Evolutionary conservation across 192 early-diverging fungal genomes (phyloP), one percentile per base, ranked within the genome.

Genomic region (Coemansia sp.): DNA sequence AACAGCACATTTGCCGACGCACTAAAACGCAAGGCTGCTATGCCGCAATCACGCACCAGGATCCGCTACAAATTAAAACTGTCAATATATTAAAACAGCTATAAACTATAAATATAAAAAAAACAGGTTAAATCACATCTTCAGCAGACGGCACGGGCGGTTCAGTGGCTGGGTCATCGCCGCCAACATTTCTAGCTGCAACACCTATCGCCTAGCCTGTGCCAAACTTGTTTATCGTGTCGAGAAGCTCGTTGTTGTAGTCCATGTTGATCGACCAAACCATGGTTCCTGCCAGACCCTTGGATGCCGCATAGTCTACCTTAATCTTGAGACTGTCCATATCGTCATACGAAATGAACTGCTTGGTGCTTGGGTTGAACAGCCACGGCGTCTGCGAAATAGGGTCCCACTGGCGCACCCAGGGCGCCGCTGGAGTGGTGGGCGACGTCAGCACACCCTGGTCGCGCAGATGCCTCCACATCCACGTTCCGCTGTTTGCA

Each of bases 281-380:
- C 82, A 86, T 84, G 7, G 86, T 64, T 46, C 87, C 86, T 9
- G 64, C 77, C 30, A 90, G 60, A 4, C 71, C 78, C 25, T 73
- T 57, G 5, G 68, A 60, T 13, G 66, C 59, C 10, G 82, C 83
- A 59, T 79, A 85, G 46, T 81, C 57, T 0, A 80, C 78, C 67
- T 88, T 87, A 44, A 78, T 57, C 36, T 55, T 56, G 35, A 90
- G 42, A 17, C 83, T 84, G 24, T 69, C 33, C 4, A 79, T 69
- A 39, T 90, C 84, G 40, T 87, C 84, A 42, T 90, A 89, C 8
- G 82, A 82, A 54, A 89, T 83, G 46, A 82, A 85, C 30, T 63
- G 52, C 30, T 71, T 81, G 13, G 70, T 85, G 17, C 26, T 44
- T 3, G 76, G 73, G 29, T 85, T 85, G 64, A 80, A 91, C 32